Conservation (phyloP, 2,329 filamentous ascomycete species). For the Penicillium nordicum region DNA sequence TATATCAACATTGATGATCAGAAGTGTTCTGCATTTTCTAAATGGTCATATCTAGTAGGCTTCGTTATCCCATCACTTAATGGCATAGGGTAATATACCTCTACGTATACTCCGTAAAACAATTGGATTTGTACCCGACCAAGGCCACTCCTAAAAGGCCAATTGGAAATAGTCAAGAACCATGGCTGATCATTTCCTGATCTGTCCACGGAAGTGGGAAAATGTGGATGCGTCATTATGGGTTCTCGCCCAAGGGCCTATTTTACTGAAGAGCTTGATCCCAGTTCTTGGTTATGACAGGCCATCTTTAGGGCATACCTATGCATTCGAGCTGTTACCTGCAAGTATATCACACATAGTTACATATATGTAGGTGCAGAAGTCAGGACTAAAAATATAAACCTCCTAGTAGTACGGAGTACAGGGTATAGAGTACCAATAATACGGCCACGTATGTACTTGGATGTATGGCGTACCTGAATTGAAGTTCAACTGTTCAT, state of each 20-base stretch:
- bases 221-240: not conserved
- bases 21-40: no score
- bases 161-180: not conserved
- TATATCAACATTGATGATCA: no score
- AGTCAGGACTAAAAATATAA: not conserved
- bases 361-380: not conserved
- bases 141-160: not conserved
- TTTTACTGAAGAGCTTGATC: not conserved
- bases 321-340: not conserved
- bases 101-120: no score
- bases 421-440: not conserved
- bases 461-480: not conserved
- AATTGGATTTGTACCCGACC: not conserved
- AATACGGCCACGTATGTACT: not conserved
- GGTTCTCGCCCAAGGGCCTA: not conserved
- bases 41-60: not conserved
- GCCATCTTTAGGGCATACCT: no score
- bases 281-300: not conserved
- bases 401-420: not conserved
- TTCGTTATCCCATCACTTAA: not conserved
- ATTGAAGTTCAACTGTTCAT: not conserved
- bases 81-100: no score
- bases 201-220: not conserved
- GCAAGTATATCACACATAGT: not conserved
- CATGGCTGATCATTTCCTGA: not conserved